Base-by-base conservation (phyloP, 257 asterid genomes). In the Scutellaria barbata region DNA sequence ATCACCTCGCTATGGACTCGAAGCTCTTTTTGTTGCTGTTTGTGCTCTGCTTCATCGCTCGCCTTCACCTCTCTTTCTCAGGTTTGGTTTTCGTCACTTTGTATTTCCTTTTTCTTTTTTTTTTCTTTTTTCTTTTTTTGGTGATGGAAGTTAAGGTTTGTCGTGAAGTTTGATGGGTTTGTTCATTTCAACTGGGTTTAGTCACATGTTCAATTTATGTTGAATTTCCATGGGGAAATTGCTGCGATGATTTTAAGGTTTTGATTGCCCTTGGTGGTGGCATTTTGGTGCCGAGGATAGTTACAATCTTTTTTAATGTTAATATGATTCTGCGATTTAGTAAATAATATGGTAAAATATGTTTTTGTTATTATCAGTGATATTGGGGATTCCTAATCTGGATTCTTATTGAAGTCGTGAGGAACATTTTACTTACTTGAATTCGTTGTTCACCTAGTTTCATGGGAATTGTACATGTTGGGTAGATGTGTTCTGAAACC, bases 1-100 rank as follows among this genome's bases (percentile, higher is more conserved):
- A 14, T 17, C 62, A 61, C 78, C 18, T 60, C 69, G 84, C 79
- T 82, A 86, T 89, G 95, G 90, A 74, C 66, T 22, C 84, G 7
- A 85, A 72, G 79, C 81, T 79, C 73, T 56, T 83, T 50, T 63
- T 84, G 53, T 40, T 76, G 45, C 55, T 89, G 46, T 64, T 45
- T 11, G 33, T 78, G 42, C 74, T 84, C 69, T 87, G 77, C 76
- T 68, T 84, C 74, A 1, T 82, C 69, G 66, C 85, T 66, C 73
- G 69, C 64, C 9, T 86, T 74, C 74, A 30, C 78, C 71, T 74
- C 56, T 78, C 86, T 52, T 62, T 77, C 72, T 80, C 96, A 83
- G 96, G 96, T 92, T 13, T 40, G 59, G 13, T 54, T 50, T 5
- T 40, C 74, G 35, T 63, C 58, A 46, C 18, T 8, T 35, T 45